phyloP scores from a whole-genome alignment of 495 filamentous ascomycete genomes.

The Penicillium robsamsonii region DNA sequence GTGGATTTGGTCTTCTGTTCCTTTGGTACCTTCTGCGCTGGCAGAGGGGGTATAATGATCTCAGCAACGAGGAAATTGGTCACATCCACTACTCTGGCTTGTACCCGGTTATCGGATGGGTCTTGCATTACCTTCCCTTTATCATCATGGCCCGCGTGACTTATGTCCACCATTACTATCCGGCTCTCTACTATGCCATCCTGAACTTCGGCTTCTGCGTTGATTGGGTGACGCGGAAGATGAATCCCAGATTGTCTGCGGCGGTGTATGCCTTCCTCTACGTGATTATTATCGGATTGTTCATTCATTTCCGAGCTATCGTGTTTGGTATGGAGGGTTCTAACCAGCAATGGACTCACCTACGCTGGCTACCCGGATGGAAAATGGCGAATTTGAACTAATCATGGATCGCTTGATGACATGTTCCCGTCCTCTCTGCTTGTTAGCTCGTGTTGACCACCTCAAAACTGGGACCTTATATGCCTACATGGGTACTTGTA shows the following conservation, averaged over 20 bases:
- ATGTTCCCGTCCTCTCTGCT: neutral
- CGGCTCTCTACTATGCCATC: conserved; percentile 97
- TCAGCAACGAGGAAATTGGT: conserved; percentile 75
- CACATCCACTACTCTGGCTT: conserved; percentile 91
- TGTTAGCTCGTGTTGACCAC: neutral
- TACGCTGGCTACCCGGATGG: conserved; percentile 81
- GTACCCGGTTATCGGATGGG: conserved; percentile 91
- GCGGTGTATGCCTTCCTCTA: conserved; percentile 71
- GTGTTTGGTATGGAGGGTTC: conserved; percentile 92
- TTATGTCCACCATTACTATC: conserved; percentile 99
- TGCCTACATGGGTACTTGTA: conserved; percentile 2
- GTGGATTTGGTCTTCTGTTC: conserved; percentile 65
- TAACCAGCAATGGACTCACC: conserved; percentile 79
- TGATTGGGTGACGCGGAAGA: conserved; percentile 72
- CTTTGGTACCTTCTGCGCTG: conserved; percentile 88
- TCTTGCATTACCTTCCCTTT: conserved; percentile 94
- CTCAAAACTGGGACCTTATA: neutral
- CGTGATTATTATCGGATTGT: conserved; percentile 68
- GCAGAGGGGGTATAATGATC: conserved; percentile 90
- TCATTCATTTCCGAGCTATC: conserved; percentile 87
- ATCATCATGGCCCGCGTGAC: conserved; percentile 97
- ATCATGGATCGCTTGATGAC: conserved; percentile 1
- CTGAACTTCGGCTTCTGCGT: conserved; percentile 82
- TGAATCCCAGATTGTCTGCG: conserved; percentile 58
- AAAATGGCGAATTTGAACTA: conserved; percentile 51